Evolutionary conservation across 1,284 basidiomycete species (phyloP).

Genomic region (Polyporus tsugae): DNA sequence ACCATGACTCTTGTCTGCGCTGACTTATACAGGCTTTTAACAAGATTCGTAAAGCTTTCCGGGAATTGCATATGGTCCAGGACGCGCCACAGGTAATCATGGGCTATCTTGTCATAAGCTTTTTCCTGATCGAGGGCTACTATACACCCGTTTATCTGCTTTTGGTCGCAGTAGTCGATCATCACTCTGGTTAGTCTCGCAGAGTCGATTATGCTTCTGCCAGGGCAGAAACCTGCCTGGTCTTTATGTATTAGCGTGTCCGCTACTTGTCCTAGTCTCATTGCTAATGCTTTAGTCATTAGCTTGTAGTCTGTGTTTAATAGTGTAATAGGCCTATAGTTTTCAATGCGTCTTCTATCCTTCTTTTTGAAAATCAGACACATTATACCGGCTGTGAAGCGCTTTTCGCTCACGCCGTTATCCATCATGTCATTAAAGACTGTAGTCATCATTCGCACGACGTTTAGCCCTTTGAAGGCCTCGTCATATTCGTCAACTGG

Average conservation of each 20-base stretch:
- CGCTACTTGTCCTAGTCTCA: constrained; percentile 28
- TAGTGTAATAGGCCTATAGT: constrained; percentile 46
- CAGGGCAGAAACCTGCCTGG: constrained; percentile 43
- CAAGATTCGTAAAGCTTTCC: constrained; percentile 17
- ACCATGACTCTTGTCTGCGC: constrained; percentile 39
- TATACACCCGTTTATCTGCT: no score
- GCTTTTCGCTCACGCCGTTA: constrained; percentile 12
- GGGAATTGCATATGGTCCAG: constrained; percentile 35
- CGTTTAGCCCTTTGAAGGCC: no score
- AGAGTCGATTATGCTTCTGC: constrained; percentile 37
- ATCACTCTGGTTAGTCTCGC: constrained; percentile 34
- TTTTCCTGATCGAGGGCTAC: no score
- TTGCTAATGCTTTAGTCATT: constrained; percentile 35
- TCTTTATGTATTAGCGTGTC: constrained; percentile 32
- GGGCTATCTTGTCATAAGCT: no score
- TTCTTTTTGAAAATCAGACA: constrained; percentile 47
- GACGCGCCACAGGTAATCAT: constrained; percentile 41
- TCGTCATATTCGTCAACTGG: no score
- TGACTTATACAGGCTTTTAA: constrained; percentile 33
- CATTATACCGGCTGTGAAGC: constrained; percentile 45
- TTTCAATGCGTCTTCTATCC: constrained; percentile 32
- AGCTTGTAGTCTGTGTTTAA: constrained; percentile 46
- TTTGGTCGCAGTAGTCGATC: constrained; percentile 42
- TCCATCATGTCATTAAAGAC: no score
- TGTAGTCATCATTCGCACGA: no score